A percentile compares a stretch with the other conserved stretches of the same genome.
These are phyloP conservation scores for Penicillium sp. DNA, from an alignment of 2,329 filamentous ascomycete species.

Conservation along the genomic window DNA sequence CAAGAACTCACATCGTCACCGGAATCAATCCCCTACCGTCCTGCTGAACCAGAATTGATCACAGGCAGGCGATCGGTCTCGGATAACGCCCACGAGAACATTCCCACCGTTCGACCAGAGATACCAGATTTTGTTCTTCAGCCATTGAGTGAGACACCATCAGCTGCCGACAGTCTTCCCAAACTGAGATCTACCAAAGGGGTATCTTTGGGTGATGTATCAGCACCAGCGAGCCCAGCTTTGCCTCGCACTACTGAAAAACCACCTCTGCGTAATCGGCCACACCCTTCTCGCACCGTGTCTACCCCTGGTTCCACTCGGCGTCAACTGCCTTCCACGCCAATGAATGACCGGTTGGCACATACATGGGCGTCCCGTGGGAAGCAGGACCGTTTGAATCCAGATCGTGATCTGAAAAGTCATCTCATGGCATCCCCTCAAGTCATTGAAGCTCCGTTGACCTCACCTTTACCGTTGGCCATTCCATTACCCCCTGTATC, in stretches of 20 bases:
- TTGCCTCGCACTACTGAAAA: slow-evolving; percentile 18
- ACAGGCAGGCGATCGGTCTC: slow-evolving; percentile 24
- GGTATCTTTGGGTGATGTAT: slow-evolving; percentile 26
- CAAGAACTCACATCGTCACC: slow-evolving; percentile 57
- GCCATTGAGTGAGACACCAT: slow-evolving; percentile 32
- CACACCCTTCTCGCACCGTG: slow-evolving; percentile 34
- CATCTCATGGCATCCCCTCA: slow-evolving; percentile 27
- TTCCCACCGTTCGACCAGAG: slow-evolving; percentile 9
- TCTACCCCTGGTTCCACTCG: slow-evolving; percentile 39
- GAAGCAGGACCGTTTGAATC: slow-evolving; percentile 33
- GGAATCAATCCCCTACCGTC: slow-evolving; percentile 54
- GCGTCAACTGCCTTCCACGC: slow-evolving; percentile 31
- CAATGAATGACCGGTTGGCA: slow-evolving; percentile 33
- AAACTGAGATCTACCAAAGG: slow-evolving; percentile 29
- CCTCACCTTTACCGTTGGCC: slow-evolving; percentile 52
- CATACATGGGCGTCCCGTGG: slow-evolving; percentile 37
- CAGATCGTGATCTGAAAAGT: slow-evolving; percentile 37
- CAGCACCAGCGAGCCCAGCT: slow-evolving; percentile 23
- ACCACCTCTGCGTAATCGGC: slow-evolving; percentile 30
- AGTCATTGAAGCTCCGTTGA: slow-evolving; percentile 33
- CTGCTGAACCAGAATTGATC: slow-evolving; percentile 31
- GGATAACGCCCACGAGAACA: slow-evolving; percentile 17
- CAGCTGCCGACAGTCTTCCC: slow-evolving; percentile 16
- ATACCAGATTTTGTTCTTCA: slow-evolving; percentile 16
- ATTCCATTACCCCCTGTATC: slow-evolving; percentile 65